Percentiles rank a stretch among this genome's conserved stretches.
Evolutionary conservation across 192 early-diverging fungal genomes (phyloP).

Genomic region (Coemansia sp.): DNA sequence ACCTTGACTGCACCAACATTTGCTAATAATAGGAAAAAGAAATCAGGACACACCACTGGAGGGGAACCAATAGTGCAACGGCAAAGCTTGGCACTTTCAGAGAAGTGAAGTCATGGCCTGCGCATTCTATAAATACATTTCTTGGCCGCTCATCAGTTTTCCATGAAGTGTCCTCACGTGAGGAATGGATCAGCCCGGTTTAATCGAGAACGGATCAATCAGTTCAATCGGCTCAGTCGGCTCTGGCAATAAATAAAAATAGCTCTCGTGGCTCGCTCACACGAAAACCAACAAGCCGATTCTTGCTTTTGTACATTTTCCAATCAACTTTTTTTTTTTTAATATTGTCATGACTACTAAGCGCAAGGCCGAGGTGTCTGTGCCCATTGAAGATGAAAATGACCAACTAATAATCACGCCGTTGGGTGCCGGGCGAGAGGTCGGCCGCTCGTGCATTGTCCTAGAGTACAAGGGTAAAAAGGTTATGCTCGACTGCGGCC

Average conservation of each 20-base stretch:
- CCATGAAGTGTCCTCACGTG: not conserved
- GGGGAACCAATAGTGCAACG: not conserved
- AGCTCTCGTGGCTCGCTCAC: not conserved
- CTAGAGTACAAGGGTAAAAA: constrained; percentile 96
- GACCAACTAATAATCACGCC: constrained; percentile 90
- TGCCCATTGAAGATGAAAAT: constrained; percentile 65
- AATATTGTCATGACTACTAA: constrained; percentile 9
- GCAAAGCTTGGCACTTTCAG: not conserved
- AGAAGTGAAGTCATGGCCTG: not conserved
- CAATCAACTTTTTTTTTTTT: not conserved
- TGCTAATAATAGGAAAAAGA: not conserved
- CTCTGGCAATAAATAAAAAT: not conserved
- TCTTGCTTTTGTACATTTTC: not conserved
- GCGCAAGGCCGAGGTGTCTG: constrained; percentile 33
- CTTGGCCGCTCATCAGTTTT: not conserved
- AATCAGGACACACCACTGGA: not conserved
- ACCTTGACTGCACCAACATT: not conserved
- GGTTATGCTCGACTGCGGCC: constrained; percentile 94
- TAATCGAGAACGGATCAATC: not conserved
- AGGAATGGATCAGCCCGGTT: not conserved
- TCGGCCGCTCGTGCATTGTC: constrained; percentile 91
- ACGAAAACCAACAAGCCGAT: not conserved
- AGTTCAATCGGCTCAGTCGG: not conserved
- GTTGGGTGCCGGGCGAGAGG: constrained; percentile 97
- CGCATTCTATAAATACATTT: not conserved